These are phyloP conservation scores for Naganishia sp. DNA, from an alignment of 1,284 basidiomycete species.

Conservation along the genomic window DNA sequence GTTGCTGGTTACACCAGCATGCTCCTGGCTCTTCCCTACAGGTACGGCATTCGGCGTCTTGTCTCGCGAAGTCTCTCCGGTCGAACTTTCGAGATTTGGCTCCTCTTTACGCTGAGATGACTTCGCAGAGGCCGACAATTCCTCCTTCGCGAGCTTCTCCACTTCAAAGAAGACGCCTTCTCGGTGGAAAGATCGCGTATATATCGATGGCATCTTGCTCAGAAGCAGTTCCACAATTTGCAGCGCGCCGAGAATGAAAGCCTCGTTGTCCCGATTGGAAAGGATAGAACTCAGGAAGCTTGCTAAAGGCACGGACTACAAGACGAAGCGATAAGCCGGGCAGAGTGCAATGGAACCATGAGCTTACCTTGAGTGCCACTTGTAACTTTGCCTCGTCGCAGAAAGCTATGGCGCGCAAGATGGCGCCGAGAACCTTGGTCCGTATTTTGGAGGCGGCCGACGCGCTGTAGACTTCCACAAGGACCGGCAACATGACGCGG, in stretches of 20 bases:
- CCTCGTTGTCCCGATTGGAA: constrained; percentile 83
- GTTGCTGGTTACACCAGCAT: background rate
- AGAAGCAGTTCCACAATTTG: constrained; percentile 88
- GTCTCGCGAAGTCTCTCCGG: background rate
- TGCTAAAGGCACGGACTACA: constrained; percentile 80
- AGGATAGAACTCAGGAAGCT: constrained; percentile 89
- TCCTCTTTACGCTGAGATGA: constrained; percentile 41
- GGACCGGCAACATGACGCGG: constrained; percentile 80
- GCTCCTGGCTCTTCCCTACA: background rate
- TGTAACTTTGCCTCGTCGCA: constrained; percentile 74
- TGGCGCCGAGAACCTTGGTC: constrained; percentile 78
- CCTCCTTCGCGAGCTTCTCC: constrained; percentile 67
- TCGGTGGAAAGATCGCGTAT: constrained; percentile 80
- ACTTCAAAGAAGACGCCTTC: constrained; percentile 95
- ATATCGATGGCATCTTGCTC: constrained; percentile 75
- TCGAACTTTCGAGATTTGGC: constrained; percentile 1
- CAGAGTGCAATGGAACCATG: constrained; percentile 11
- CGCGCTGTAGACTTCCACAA: constrained; percentile 92
- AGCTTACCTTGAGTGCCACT: constrained; percentile 68
- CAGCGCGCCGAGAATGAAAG: constrained; percentile 78
- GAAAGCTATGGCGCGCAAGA: constrained; percentile 87
- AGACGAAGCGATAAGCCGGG: constrained; percentile 2
- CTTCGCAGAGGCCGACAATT: constrained; percentile 63
- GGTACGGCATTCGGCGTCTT: background rate
- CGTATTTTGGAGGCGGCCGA: constrained; percentile 83